Evolutionary conservation across 306 rosid species (phyloP).

Genomic region (Quercus ilex): DNA sequence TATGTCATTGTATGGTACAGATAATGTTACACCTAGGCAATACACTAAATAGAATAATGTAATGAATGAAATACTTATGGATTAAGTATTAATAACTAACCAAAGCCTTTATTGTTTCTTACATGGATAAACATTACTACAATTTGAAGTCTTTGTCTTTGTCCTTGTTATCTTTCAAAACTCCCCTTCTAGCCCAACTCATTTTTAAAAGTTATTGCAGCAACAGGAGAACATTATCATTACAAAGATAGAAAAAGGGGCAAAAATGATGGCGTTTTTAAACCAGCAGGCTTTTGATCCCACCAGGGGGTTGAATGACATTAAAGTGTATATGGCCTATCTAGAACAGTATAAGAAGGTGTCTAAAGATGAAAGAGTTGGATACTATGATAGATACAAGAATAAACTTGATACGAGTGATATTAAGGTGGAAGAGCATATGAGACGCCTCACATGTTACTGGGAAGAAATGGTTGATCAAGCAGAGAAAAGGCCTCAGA

Average conservation of each 20-base stretch:
- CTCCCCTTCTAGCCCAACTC: background rate
- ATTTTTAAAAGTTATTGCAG: constrained; percentile 7
- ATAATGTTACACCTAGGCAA: background rate
- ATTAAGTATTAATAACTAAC: too few species aligned
- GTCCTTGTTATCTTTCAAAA: background rate
- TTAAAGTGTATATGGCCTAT: constrained; percentile 42
- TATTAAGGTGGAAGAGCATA: background rate
- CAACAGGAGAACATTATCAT: background rate
- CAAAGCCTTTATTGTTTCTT: background rate
- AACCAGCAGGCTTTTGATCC: constrained; percentile 20
- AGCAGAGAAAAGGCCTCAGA: constrained; percentile 44
- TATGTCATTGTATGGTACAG: background rate
- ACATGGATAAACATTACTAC: background rate
- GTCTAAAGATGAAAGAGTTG: constrained; percentile 4
- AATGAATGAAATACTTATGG: background rate
- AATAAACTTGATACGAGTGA: background rate
- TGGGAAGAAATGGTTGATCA: constrained; percentile 52
- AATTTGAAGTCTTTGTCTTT: background rate
- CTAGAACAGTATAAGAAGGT: constrained; percentile 64
- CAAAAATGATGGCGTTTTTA: background rate
- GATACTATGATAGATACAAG: constrained; percentile 66
- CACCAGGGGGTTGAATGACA: constrained; percentile 18
- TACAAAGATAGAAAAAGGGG: background rate
- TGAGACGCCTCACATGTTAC: constrained; percentile 36
- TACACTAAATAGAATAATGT: background rate